Evolutionary conservation across 345 rosid genomes (phyloP), one percentile per base, ranked within the genome.

Genomic region (Limnanthes douglasii): DNA sequence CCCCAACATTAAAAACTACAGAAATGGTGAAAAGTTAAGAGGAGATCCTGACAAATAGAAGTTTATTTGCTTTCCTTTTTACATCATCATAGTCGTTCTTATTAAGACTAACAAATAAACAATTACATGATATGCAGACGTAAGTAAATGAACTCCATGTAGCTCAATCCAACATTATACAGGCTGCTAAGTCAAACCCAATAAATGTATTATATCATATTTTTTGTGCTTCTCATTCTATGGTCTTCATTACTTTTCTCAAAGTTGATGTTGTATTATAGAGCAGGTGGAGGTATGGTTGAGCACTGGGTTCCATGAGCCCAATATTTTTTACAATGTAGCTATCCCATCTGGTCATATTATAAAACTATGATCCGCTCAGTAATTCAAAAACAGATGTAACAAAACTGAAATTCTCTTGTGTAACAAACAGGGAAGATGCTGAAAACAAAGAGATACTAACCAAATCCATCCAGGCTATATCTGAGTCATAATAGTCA

Each of bases 391-490:
- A 31, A 19, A 19, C 16, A 31, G 19, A 20, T 21, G 28, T 9
- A 8, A 5, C 15, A 43, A 43, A 43, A 3, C 10, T 8, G 10
- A 25, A 25, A 25, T 2, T 32, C 11, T 15, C 27, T 17, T 28
- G 8, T 26, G 10, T 28, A 41, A 41, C 10, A n/a, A 29, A 4
- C n/a, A n/a, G n/a, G n/a, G n/a, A n/a, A n/a, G n/a, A n/a, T n/a
- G n/a, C n/a, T 24, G 31, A 12, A 29, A 15, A 27, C 20, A 29
- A 29, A 34, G 18, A 39, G 44, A 26, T 16, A 48, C 81, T 61
- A 48, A 88, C 97, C 95, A 88, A 57, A 48, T 88, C 95, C 90
- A 88, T 88, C 97, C 95, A 83, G 31, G 95, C 90, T 38, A 88
- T 67, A 59, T 78, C 97, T 0, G 97, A 88, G 31, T 75, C 90